Evolutionary conservation across 306 rosid species (phyloP).

Genomic region (Canavalia ensiformis): DNA sequence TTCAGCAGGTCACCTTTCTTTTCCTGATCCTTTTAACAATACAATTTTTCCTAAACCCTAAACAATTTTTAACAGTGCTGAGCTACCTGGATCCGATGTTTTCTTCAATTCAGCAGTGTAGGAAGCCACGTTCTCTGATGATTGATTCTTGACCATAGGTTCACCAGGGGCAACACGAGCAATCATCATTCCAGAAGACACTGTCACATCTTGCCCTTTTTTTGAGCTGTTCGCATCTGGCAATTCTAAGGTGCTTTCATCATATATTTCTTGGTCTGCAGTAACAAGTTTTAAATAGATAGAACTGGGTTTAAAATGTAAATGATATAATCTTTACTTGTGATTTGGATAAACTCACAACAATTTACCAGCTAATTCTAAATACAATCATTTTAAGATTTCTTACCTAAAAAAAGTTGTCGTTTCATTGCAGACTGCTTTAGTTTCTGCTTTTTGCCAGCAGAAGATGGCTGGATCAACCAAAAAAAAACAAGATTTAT

Average conservation of each 20-base stretch:
- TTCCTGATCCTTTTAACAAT: slow-evolving; percentile 31
- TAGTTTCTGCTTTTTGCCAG: slow-evolving; percentile 65
- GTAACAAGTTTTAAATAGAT: slow-evolving; percentile 40
- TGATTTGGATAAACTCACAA: slow-evolving; percentile 17
- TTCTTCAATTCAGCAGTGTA: slow-evolving; percentile 51
- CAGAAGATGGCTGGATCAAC: slow-evolving; percentile 64
- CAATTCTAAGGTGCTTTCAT: slow-evolving; percentile 27
- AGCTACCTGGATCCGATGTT: slow-evolving; percentile 44
- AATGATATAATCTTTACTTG: slow-evolving; percentile 35
- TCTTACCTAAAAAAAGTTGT: slow-evolving; percentile 68
- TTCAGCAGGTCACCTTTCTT: background rate
- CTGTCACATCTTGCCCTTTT: slow-evolving; percentile 45
- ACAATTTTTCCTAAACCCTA: slow-evolving; percentile 27
- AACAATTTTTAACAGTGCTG: background rate
- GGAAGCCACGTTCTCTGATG: slow-evolving; percentile 48
- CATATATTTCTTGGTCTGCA: slow-evolving; percentile 59
- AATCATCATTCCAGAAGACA: slow-evolving; percentile 45
- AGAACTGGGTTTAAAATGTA: slow-evolving; percentile 39
- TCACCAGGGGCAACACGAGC: slow-evolving; percentile 46
- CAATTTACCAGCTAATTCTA: slow-evolving; percentile 8
- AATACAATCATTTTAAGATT: slow-evolving; percentile 35
- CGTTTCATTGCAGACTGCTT: slow-evolving; percentile 57
- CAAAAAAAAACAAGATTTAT: slow-evolving; percentile 41
- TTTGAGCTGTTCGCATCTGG: slow-evolving; percentile 51
- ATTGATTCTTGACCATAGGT: slow-evolving; percentile 50